Conservation (phyloP, 2,329 filamentous ascomycete genomes). For the Dactylonectria macrodidyma region DNA sequence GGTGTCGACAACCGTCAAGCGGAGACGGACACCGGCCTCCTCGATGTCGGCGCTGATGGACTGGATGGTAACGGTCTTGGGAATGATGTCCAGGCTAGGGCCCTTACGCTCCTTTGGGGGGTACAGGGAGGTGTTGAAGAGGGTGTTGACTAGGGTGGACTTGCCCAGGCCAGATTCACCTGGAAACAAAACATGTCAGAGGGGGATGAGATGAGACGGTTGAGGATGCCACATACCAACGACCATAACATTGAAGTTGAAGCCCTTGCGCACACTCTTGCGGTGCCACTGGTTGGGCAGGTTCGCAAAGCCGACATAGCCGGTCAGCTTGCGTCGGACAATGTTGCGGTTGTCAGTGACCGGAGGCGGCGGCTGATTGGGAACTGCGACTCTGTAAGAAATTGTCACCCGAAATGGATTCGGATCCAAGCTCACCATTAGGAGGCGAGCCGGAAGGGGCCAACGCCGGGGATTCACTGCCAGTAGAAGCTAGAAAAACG, state of each 20-base stretch:
- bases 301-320: conserved; percentile 99
- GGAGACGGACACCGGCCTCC: conserved; percentile 96
- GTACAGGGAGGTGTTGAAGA: conserved; percentile 99
- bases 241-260: conserved; percentile 99
- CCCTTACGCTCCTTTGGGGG: conserved; percentile 98
- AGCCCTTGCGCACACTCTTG: conserved; percentile 99
- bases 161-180: conserved; percentile 99
- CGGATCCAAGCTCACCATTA: conserved; percentile 53
- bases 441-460: conserved; percentile 58
- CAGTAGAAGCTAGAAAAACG: conserved; percentile 60
- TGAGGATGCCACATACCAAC: conserved; percentile 80
- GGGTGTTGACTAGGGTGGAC: conserved; percentile 98
- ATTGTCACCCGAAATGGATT: conserved; percentile 13
- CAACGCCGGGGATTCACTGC: conserved; percentile 60
- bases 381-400: conserved; percentile 44
- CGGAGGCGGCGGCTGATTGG: conserved; percentile 57
- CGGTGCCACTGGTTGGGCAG: conserved; percentile 99
- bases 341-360: conserved; percentile 89
- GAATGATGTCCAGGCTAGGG: conserved; percentile 96
- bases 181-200: conserved; percentile 54
- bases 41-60: conserved; percentile 97
- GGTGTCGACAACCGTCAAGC: conserved; percentile 96
- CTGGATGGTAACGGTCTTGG: conserved; percentile 96
- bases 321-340: conserved; percentile 96
- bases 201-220: not conserved